Evolutionary conservation across 768 basidiomycete genomes (phyloP), one percentile per base, ranked within the genome.

Genomic region (Cyclocybe cylindracea): DNA sequence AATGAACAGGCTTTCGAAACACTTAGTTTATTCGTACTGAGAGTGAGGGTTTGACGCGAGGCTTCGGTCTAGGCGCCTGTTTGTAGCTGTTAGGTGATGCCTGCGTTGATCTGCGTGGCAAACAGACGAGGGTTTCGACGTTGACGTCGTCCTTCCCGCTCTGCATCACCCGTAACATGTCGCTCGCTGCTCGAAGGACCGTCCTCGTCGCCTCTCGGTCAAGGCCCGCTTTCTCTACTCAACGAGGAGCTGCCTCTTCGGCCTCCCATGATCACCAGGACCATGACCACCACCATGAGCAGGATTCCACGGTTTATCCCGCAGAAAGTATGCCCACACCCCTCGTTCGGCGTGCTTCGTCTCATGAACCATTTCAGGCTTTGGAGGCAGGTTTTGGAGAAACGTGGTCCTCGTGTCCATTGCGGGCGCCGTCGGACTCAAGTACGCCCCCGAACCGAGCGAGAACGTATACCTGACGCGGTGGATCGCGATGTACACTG

Each of bases 331-430:
- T 46, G 78, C 57, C 13, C 46, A 41, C 50, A 40, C 16, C 10
- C 39, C 33, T 34, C 33, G 9, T 46, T 34, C 34, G 36, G 18
- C 3, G 10, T 33, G 36, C 35, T 45, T 10, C 44, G 14, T 54
- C 36, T 39, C 34, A 35, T 38, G 37, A 50, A 31, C 31, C n/a
- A 7, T 16, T 14, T 33, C 51, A 87, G 91, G 78, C 31, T 91
- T 91, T 64, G 68, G 71, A 24, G 80, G 78, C 32, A 72, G 83
- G 16, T 78, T 86, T 63, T 91, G 90, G 90, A 73, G 83, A 35
- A 85, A 84, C 54, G 78, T 82, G 2, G 58, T 85, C 36, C 53
- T 89, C 18, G 67, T 76, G 18, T 75, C 80, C 10, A 51, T 85
- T 38, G 70, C 75, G 7, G 77, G 70, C 39, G 80, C 75, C 39